Base-by-base conservation (phyloP, 140 eudicot species). In the Eryngium alpinum region DNA sequence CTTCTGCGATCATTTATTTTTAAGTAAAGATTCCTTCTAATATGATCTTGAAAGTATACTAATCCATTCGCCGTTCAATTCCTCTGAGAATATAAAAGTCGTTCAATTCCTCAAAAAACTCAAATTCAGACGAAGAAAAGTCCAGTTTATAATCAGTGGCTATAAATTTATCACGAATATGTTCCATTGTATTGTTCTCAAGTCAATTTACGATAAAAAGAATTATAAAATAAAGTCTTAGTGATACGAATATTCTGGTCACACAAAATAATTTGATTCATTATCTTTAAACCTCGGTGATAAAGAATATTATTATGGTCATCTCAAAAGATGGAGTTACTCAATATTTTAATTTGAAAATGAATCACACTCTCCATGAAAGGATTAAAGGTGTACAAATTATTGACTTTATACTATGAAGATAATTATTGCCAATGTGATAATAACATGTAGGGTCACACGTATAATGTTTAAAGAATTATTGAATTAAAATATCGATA, bases 151-250 rank as follows among this genome's bases (percentile, higher is more conserved):
- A 38, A 66, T 85, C 89, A 27, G 75, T 15, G 31, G 90, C 94
- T 49, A 88, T 88, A 85, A 91, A 88, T 79, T 86, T 92, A 63
- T 29, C 52, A 31, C 19, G 77, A n/a, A 95, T 84, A 72, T 83
- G 82, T 83, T 90, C 71, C 52, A 5, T 70, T 49, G 87, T 84
- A 67, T 72, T n/a, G 70, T 69, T 62, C 17, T 82, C 87, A 31
- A 91, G 86, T 53, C 98, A 97, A 72, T 88, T 88, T 31, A 98
- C 84, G 84, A 95, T 92, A 86, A 88, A 91, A 25, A 95, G 89
- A 77, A 93, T 86, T 5, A 95, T 53, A 16, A 90, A 86, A 59
- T 88, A 52, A 15, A 98, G 99, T 83, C 85, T 89, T 31, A 92
- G 53, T 25, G 95, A 56, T 43, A 78, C 52, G 16, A 91, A 85